These are phyloP conservation scores for Tephrocybe sp. DNA, from an alignment of 768 basidiomycete genomes.

Conservation along the genomic window DNA sequence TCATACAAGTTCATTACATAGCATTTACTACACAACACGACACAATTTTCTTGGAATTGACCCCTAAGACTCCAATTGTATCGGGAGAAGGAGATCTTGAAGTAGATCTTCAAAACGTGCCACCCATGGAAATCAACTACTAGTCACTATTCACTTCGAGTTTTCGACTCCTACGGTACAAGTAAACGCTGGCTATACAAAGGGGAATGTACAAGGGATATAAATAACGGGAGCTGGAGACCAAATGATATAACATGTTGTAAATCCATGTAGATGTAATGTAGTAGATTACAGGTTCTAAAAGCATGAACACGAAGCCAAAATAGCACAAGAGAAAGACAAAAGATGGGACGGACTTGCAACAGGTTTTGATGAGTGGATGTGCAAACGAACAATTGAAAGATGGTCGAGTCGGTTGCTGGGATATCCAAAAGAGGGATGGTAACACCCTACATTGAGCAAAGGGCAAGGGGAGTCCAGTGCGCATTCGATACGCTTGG, in stretches of 20 bases:
- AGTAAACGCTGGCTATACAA: conserved; percentile 13
- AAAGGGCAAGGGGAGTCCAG: background rate
- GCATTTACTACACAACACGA: background rate
- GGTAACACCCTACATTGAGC: background rate
- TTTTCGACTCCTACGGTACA: too few relatives aligned
- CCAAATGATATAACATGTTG: conserved; percentile 21
- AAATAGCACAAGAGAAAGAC: conserved; percentile 1
- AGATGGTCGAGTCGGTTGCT: background rate
- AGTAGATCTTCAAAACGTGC: background rate
- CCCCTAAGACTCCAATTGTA: too few relatives aligned
- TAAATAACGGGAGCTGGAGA: conserved; percentile 29
- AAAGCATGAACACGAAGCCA: background rate
- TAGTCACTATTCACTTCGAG: too few relatives aligned
- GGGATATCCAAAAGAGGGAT: background rate
- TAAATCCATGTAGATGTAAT: conserved; percentile 28
- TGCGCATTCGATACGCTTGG: background rate
- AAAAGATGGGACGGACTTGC: background rate
- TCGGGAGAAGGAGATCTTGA: background rate
- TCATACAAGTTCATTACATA: background rate
- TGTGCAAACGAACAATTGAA: conserved; percentile 4
- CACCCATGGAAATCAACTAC: background rate
- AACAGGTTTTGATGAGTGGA: background rate
- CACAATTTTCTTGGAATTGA: background rate
- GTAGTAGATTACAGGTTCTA: conserved; percentile 16
- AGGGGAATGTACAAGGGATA: conserved; percentile 15